phyloP scores from a whole-genome alignment of 768 basidiomycete genomes.

The Tylopilus cervinicoccineus region DNA sequence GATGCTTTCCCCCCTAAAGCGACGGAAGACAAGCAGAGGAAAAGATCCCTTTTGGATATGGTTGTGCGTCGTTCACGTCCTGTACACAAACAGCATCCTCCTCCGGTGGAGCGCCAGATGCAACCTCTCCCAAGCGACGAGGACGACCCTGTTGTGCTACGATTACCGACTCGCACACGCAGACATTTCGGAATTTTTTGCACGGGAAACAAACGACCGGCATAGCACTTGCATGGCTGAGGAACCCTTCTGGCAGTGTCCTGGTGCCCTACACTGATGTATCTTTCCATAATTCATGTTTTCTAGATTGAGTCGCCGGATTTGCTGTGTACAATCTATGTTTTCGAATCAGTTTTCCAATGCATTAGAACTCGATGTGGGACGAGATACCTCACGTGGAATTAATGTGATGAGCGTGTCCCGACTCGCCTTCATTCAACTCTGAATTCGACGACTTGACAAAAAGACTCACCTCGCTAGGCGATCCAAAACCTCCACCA shows the following conservation, averaged over 20 bases:
- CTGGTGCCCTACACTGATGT: constrained; percentile 1
- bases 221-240: constrained; percentile 14
- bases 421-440: neutral
- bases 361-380: constrained; percentile 2
- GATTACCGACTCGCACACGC: constrained; percentile 14
- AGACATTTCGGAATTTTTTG: constrained; percentile 38
- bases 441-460: constrained; percentile 13
- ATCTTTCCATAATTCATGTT: constrained; percentile 8
- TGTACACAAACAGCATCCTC: constrained; percentile 23
- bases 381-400: neutral
- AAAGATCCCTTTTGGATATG: constrained; percentile 7
- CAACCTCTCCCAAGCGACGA: constrained; percentile 4
- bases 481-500: neutral
- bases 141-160: constrained; percentile 6
- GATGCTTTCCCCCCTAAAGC: constrained; percentile 31
- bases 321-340: constrained; percentile 10
- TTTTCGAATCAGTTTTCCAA: constrained; percentile 1
- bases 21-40: constrained; percentile 14
- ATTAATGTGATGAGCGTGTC: neutral
- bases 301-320: neutral
- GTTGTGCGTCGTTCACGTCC: constrained; percentile 20
- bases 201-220: constrained; percentile 26
- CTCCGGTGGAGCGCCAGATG: constrained; percentile 8
- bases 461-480: constrained; percentile 24
- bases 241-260: neutral